phyloP scores from a whole-genome alignment of 306 rosid species.

The Casuarina glauca region DNA sequence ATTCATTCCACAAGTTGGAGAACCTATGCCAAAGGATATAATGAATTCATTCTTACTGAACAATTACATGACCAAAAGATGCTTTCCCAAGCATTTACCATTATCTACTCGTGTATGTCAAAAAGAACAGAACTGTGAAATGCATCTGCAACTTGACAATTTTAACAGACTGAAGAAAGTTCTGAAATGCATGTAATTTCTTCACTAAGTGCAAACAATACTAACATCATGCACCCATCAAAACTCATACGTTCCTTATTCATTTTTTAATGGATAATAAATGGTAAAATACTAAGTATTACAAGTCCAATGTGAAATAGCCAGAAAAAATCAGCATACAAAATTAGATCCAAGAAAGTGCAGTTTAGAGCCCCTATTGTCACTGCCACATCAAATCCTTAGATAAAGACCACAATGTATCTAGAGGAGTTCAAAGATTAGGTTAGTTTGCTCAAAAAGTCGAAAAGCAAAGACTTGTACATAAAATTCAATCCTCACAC shows the following conservation, averaged over 20 bases:
- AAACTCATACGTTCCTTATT: background rate
- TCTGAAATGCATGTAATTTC: background rate
- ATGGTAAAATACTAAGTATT: background rate
- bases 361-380: background rate
- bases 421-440: background rate
- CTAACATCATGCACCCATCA: background rate
- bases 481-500: background rate
- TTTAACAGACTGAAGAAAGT: background rate
- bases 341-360: background rate
- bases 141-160: background rate
- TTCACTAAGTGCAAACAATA: background rate
- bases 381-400: background rate
- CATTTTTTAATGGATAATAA: background rate
- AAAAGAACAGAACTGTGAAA: background rate
- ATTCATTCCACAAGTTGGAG: background rate
- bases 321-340: background rate
- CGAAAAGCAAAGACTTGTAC: background rate
- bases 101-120: background rate
- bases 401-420: background rate
- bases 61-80: background rate
- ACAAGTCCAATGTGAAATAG: background rate
- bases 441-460: background rate
- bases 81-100: background rate
- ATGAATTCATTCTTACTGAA: background rate
- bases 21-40: conserved; percentile 6